These are phyloP conservation scores for Cucurbitaria berberidis DNA, from an alignment of 2,329 filamentous ascomycete species.

Conservation along the genomic window DNA sequence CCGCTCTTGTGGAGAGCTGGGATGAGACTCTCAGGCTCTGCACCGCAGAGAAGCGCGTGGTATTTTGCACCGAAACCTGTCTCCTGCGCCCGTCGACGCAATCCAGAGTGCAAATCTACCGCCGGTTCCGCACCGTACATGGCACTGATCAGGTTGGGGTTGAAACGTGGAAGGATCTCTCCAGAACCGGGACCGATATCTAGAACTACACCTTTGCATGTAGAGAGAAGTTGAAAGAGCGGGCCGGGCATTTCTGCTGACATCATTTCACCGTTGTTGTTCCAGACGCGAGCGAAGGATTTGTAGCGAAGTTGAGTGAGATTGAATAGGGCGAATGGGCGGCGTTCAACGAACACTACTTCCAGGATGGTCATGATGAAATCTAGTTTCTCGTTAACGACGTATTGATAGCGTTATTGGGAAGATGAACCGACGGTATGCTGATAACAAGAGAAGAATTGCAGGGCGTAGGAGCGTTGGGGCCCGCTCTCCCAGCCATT, in stretches of 20 bases:
- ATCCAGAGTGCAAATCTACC: constrained; percentile 52
- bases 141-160: constrained; percentile 49
- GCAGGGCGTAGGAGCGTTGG: constrained; percentile 37
- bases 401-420: too few relatives aligned
- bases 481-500: constrained; percentile 27
- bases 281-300: constrained; percentile 47
- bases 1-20: constrained; percentile 54
- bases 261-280: constrained; percentile 43
- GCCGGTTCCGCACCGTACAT: constrained; percentile 64
- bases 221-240: constrained; percentile 31
- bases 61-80: constrained; percentile 57
- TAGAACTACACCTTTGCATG: constrained; percentile 44
- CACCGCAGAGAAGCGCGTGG: constrained; percentile 56
- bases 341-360: constrained; percentile 34
- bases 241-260: constrained; percentile 46
- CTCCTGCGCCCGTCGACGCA: constrained; percentile 50
- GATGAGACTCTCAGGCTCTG: constrained; percentile 55
- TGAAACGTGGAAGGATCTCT: constrained; percentile 56
- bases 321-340: constrained; percentile 36
- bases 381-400: constrained; percentile 24
- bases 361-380: constrained; percentile 45
- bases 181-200: constrained; percentile 59
- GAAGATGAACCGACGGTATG: constrained; percentile 32
- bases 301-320: constrained; percentile 39
- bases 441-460: constrained; percentile 30